A percentile compares a stretch with the other conserved stretches of the same genome.
Evolutionary conservation across 2,329 filamentous ascomycete genomes (phyloP).

Genomic region (Aspergillus phoenicis): DNA sequence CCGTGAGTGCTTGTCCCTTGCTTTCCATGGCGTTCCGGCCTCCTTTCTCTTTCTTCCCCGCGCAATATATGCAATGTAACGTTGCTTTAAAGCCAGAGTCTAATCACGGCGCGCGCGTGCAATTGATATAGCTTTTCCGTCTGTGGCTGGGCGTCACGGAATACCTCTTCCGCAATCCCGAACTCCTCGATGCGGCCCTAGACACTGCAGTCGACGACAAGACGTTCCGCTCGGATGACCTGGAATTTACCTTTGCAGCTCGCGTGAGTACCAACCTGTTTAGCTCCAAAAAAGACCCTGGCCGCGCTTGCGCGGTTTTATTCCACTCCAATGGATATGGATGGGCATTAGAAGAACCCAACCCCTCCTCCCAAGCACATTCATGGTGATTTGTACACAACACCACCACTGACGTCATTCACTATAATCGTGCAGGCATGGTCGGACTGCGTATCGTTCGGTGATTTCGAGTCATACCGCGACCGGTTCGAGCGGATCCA

Average conservation of each 20-base stretch:
- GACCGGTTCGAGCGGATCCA: constrained; percentile 91
- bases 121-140: constrained; percentile 72
- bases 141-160: constrained; percentile 97
- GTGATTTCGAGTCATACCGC: constrained; percentile 89
- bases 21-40: no score
- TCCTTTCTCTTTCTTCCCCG: background rate
- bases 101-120: background rate
- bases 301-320: background rate
- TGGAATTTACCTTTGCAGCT: constrained; percentile 97
- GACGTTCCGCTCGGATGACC: constrained; percentile 89
- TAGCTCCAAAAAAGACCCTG: background rate
- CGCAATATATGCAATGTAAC: background rate
- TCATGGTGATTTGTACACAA: background rate
- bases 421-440: constrained; percentile 62
- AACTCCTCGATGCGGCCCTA: constrained; percentile 80
- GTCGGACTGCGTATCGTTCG: constrained; percentile 89
- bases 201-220: constrained; percentile 85
- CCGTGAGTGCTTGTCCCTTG: constrained; percentile 52
- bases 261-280: constrained; percentile 51
- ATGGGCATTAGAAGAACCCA: background rate
- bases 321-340: background rate
- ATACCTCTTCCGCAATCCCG: constrained; percentile 83
- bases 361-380: background rate
- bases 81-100: background rate
- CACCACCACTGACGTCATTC: constrained; percentile 11